Base-by-base conservation (phyloP, 257 asterid genomes). In the Prunella vulgaris region DNA sequence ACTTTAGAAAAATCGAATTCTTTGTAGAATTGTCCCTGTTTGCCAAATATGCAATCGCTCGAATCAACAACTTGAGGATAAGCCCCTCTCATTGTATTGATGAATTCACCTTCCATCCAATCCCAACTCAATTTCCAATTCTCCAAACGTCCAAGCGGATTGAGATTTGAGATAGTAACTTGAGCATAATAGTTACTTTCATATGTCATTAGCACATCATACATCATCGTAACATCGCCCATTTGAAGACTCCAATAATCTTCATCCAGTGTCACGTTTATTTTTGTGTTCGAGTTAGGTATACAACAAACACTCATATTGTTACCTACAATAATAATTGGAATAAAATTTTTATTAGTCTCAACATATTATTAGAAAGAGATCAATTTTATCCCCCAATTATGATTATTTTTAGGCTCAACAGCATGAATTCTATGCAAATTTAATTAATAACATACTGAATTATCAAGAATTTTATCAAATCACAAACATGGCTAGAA, bases 21-120 rank as follows among this genome's bases (percentile, higher is more conserved):
- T 13, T 46, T 28, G 72, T 85, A 77, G 72, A 73, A 66, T 8
- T 70, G 68, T 4, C 86, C 88, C 65, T 82, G 96, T 2, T 64
- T 56, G 10, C 95, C 90, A 7, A 78, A 89, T 15, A 89, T 69
- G 77, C 96, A 89, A 40, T 62, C 81, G 0, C 76, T 63, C 1
- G 90, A 48, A 61, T 89, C 86, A 7, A 84, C 63, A 5, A 81
- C 58, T 5, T 74, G 40, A 1, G 95, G 90, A 57, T 76, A 79
- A 20, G 96, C 90, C 0, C 96, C 96, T 57, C 74, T 71, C 88
- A 89, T 84, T 22, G 86, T 21, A 18, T 77, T 58, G 66, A 89
- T 89, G 80, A 89, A 89, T 65, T 89, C 96, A 10, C 79, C 79
- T 72, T 81, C 79, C 82, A 78, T 84, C 96, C 96, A 89, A 14